Conservation (phyloP, 1,139 yeast species). For the Magnusiomyces magnusii region DNA sequence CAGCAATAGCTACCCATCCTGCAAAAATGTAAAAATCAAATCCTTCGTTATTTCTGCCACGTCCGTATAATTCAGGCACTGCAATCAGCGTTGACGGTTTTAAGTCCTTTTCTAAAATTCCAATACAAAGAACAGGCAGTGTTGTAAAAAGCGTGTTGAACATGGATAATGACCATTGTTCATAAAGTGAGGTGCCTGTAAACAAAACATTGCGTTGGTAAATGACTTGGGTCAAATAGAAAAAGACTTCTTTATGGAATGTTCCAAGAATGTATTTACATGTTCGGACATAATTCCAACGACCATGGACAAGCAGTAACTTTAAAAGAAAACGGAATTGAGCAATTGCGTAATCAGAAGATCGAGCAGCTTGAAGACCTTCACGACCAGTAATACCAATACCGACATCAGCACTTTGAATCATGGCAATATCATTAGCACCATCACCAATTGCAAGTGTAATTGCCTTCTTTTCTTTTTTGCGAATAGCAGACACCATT, state of each 20-base stretch:
- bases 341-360: conserved; percentile 93
- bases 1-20: conserved; percentile 73
- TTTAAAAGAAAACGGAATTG: conserved; percentile 83
- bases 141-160: conserved; percentile 94
- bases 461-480: conserved; percentile 61
- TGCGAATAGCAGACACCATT: conserved; percentile 85
- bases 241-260: conserved; percentile 85
- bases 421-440: conserved; percentile 98
- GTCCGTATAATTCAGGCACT: conserved; percentile 79
- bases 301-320: conserved; percentile 83
- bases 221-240: conserved; percentile 80
- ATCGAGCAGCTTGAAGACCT: conserved; percentile 92
- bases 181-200: conserved; percentile 90
- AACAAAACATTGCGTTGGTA: conserved; percentile 83
- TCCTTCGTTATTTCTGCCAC: conserved; percentile 67
- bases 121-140: conserved; percentile 81
- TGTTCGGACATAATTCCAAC: conserved; percentile 89
- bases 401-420: conserved; percentile 97
- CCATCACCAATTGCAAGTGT: conserved; percentile 98
- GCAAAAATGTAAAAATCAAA: conserved; percentile 65
- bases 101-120: conserved; percentile 92
- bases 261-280: conserved; percentile 90
- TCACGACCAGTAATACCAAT: conserved; percentile 96
- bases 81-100: conserved; percentile 83
- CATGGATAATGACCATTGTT: conserved; percentile 96